phyloP scores from a whole-genome alignment of 306 rosid genomes.

The Urtica urens region DNA sequence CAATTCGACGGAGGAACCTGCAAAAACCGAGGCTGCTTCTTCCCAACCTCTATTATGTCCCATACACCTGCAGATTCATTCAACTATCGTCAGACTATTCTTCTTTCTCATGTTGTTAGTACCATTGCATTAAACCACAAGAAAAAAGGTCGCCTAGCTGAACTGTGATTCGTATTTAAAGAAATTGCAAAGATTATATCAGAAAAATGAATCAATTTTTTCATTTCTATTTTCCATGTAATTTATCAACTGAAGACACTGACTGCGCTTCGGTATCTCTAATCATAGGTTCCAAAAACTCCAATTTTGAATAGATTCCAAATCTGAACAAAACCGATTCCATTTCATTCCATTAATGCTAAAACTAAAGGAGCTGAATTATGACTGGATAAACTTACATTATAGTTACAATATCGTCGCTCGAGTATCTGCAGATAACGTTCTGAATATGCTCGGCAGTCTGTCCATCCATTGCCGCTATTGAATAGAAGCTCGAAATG shows the following conservation, averaged over 20 bases:
- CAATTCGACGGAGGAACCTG: conserved; percentile 73
- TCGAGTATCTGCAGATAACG: conserved; percentile 58
- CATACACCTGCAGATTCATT: conserved; percentile 69
- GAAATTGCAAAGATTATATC: not conserved
- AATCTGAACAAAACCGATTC: not conserved
- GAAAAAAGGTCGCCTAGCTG: no score
- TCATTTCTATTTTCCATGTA: not conserved
- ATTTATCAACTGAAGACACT: not conserved
- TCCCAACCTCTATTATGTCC: conserved; percentile 99
- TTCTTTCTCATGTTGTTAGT: conserved; percentile 2
- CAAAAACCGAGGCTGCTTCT: conserved; percentile 92
- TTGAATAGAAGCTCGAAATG: conserved; percentile 86
- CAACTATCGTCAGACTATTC: conserved; percentile 7
- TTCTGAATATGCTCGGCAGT: conserved; percentile 91
- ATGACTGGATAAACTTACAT: conserved; percentile 52
- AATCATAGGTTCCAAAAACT: not conserved
- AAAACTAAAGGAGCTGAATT: not conserved
- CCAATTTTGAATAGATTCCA: not conserved
- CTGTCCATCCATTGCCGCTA: conserved; percentile 99
- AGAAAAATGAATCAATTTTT: not conserved
- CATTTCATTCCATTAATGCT: not conserved
- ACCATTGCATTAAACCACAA: not conserved
- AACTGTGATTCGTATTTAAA: no score
- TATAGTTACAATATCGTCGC: conserved; percentile 63
- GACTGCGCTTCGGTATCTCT: not conserved